phyloP scores from a whole-genome alignment of 305 asterid genomes.

The Solanum aculeatissimum region DNA sequence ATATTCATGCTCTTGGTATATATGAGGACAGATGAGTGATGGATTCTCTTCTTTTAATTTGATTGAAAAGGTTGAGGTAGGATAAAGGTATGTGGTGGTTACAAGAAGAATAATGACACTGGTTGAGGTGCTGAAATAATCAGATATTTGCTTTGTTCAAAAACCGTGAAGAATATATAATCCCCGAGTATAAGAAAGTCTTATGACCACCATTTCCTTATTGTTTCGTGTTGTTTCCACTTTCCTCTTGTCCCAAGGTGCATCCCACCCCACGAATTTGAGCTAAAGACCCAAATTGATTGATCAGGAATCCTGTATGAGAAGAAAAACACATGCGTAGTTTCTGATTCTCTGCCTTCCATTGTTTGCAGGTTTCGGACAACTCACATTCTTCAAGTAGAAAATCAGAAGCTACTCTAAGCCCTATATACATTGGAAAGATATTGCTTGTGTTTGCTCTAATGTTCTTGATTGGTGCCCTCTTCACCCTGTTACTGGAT shows the following conservation, averaged over 20 bases:
- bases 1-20: neutral
- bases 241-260: neutral
- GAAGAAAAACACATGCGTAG: neutral
- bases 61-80: neutral
- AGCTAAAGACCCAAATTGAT: neutral
- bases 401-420: constrained; percentile 11
- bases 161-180: neutral
- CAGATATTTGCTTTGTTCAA: neutral
- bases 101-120: neutral
- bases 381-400: constrained; percentile 9
- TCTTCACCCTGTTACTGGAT: constrained; percentile 54
- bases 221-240: neutral
- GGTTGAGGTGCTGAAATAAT: neutral
- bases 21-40: neutral
- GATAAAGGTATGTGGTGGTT: neutral
- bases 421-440: constrained; percentile 44
- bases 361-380: constrained; percentile 34
- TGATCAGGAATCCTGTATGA: neutral
- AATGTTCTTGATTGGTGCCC: constrained; percentile 56
- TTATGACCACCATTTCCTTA: neutral
- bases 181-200: neutral
- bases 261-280: neutral
- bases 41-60: neutral
- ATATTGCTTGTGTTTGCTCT: constrained; percentile 52
- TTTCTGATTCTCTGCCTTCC: neutral